Evolutionary conservation across 2,329 filamentous ascomycete genomes (phyloP).

Genomic region (Onygenales sp.): DNA sequence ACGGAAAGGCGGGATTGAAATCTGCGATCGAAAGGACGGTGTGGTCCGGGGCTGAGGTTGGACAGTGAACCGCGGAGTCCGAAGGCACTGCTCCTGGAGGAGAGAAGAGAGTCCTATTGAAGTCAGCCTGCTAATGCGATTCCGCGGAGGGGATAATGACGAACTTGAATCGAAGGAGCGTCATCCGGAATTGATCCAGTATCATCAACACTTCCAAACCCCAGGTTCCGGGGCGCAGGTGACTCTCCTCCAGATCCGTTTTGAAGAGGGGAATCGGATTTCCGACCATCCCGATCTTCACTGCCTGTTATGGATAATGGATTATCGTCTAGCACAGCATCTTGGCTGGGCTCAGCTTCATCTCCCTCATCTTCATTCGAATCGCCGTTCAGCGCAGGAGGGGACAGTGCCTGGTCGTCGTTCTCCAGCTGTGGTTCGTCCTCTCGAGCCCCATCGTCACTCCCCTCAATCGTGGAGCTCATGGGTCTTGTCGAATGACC

Average conservation of each 20-base stretch:
- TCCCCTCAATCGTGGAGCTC: slow-evolving; percentile 59
- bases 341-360: slow-evolving; percentile 3
- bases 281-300: slow-evolving; percentile 12
- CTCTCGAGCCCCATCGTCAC: slow-evolving; percentile 51
- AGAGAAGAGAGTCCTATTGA: slow-evolving; percentile 42
- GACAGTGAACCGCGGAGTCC: slow-evolving; percentile 59
- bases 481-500: slow-evolving; percentile 48
- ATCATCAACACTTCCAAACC: slow-evolving; percentile 47
- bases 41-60: slow-evolving; percentile 63
- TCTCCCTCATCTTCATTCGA: slow-evolving; percentile 11
- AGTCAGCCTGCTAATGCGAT: slow-evolving; percentile 15
- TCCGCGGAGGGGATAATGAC: slow-evolving; percentile 50
- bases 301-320: slow-evolving; percentile 19
- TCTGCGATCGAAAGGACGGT: slow-evolving; percentile 86
- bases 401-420: slow-evolving; percentile 21
- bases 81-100: slow-evolving; percentile 62
- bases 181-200: slow-evolving; percentile 72
- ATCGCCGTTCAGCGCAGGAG: neutral
- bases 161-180: slow-evolving; percentile 71
- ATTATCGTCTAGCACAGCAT: slow-evolving; percentile 15
- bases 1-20: slow-evolving; percentile 82
- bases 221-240: slow-evolving; percentile 16
- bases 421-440: slow-evolving; percentile 40
- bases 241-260: slow-evolving; percentile 13
- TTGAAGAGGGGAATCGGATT: neutral